Evolutionary conservation across 192 early-diverging fungal genomes (phyloP).

Genomic region (Gryganskiella cystojenkinii): DNA sequence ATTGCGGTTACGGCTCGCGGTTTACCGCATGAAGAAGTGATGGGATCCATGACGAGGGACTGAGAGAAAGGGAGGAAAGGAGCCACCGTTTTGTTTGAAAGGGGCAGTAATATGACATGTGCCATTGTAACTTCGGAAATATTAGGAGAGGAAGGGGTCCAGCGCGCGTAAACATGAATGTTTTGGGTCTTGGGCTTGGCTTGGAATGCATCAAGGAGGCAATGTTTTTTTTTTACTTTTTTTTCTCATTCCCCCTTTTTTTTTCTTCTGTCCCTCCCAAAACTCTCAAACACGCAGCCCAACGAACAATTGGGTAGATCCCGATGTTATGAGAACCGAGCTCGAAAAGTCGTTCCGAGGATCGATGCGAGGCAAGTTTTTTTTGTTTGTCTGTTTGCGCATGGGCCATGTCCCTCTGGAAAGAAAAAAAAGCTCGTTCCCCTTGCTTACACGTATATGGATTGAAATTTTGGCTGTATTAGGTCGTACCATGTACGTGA

Average conservation of each 20-base stretch:
- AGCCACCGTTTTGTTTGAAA: too few species aligned
- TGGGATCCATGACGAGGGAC: too few species aligned
- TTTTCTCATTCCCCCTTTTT: not conserved
- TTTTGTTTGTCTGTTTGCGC: too few species aligned
- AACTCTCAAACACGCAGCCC: conserved; percentile 31
- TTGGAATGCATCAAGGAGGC: too few species aligned
- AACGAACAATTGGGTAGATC: conserved; percentile 51
- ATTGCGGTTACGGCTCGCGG: too few species aligned
- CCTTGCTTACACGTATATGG: not conserved
- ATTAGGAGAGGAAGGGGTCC: too few species aligned
- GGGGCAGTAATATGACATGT: too few species aligned
- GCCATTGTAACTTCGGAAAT: too few species aligned
- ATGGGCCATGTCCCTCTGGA: not conserved
- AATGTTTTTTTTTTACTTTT: not conserved
- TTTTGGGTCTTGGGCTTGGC: too few species aligned
- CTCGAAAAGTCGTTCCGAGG: conserved; percentile 46
- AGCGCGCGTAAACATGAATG: too few species aligned
- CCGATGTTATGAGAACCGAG: conserved; percentile 24
- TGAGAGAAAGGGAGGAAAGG: too few species aligned
- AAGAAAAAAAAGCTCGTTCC: not conserved
- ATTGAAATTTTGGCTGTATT: not conserved
- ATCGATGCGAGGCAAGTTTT: conserved; percentile 40
- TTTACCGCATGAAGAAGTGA: too few species aligned
- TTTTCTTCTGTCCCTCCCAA: not conserved
- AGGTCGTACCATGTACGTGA: conserved; percentile 52